Conservation (phyloP, 495 filamentous ascomycete genomes). For the Penicillium parvum region DNA sequence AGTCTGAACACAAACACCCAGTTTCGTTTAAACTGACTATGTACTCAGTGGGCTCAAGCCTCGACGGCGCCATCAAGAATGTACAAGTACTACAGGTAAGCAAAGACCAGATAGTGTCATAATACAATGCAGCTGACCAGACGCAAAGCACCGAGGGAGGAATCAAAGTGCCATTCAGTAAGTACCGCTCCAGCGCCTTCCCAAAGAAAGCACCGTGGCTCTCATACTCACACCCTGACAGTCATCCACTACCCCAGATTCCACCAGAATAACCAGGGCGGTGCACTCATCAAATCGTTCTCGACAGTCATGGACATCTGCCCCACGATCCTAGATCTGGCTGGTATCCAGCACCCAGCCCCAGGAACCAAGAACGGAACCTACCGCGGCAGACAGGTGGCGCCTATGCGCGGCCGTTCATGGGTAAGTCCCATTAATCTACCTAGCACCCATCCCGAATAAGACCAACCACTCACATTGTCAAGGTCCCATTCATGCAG, state of each 20-base stretch:
- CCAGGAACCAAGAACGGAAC: too few species aligned
- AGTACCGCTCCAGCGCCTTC: too few species aligned
- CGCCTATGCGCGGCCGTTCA: slow-evolving; percentile 39
- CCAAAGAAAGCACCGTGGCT: too few species aligned
- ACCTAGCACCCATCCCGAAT: not conserved
- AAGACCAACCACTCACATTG: too few species aligned
- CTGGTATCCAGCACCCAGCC: slow-evolving; percentile 46
- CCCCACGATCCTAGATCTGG: slow-evolving; percentile 49
- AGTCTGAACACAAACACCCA: too few species aligned
- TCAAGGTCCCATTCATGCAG: too few species aligned
- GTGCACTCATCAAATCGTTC: slow-evolving; percentile 27
- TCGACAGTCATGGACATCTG: slow-evolving; percentile 52
- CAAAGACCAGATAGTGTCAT: too few species aligned
- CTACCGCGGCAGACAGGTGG: slow-evolving; percentile 43
- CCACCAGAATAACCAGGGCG: not conserved
- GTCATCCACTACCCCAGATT: slow-evolving; percentile 29
- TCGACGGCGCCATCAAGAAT: slow-evolving; percentile 48
- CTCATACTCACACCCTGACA: too few species aligned
- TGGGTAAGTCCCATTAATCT: not conserved
- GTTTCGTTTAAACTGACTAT: too few species aligned
- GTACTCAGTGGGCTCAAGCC: slow-evolving; percentile 51
- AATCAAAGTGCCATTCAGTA: slow-evolving; percentile 41
- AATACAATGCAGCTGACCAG: too few species aligned
- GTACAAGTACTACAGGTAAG: too few species aligned
- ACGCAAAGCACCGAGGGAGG: slow-evolving; percentile 49